These are phyloP conservation scores for Schizophyllum commune DNA, from an alignment of 1,284 basidiomycete species.

Conservation along the genomic window DNA sequence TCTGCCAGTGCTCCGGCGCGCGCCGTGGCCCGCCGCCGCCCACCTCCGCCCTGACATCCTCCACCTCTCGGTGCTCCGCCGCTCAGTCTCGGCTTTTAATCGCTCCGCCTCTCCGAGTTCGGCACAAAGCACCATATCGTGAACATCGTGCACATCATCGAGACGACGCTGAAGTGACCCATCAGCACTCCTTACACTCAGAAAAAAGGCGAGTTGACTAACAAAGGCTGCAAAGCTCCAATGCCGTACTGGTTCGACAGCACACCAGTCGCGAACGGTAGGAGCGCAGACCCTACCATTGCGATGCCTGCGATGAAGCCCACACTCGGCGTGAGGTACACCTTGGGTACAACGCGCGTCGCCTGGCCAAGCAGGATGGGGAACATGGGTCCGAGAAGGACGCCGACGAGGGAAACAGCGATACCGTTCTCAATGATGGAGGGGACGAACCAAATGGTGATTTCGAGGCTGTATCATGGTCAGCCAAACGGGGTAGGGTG, in stretches of 20 bases:
- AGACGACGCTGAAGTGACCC: neutral
- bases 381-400: constrained; percentile 47
- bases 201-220: neutral
- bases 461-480: constrained; percentile 29
- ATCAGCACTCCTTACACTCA: neutral
- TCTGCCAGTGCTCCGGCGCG: neutral
- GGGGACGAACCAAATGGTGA: constrained; percentile 52
- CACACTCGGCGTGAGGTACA: constrained; percentile 44
- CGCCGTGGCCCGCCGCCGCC: no score
- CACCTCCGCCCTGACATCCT: no score
- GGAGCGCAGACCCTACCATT: constrained; percentile 5
- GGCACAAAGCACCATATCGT: neutral
- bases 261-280: neutral
- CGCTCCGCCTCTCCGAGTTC: neutral
- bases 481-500: no score
- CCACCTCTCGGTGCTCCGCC: neutral
- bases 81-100: neutral
- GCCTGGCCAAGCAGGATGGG: constrained; percentile 47
- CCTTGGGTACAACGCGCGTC: constrained; percentile 37
- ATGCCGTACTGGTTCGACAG: neutral
- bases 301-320: constrained; percentile 45
- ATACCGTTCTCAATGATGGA: constrained; percentile 44
- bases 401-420: constrained; percentile 46
- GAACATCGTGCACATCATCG: neutral
- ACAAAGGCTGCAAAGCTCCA: neutral